These are phyloP conservation scores for Dactylellina cionopaga DNA, from an alignment of 2,329 filamentous ascomycete species.

Conservation along the genomic window DNA sequence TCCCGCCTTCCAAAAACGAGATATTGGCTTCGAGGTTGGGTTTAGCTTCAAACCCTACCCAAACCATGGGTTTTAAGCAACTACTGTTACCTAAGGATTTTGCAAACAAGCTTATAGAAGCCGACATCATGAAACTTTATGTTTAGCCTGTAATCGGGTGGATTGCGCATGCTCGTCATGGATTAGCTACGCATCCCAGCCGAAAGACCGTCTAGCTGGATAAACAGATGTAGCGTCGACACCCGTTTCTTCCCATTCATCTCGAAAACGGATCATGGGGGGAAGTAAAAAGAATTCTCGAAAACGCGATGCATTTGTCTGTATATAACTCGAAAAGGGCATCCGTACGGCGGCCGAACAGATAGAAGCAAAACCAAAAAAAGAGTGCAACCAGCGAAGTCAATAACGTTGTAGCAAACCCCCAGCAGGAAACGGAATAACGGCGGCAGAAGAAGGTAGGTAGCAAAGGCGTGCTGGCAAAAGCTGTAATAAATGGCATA, in stretches of 20 bases:
- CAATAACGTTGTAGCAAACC: conserved; percentile 17
- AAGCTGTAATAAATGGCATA: conserved; percentile 20
- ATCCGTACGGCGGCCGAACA: not conserved
- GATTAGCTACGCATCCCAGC: too few species aligned
- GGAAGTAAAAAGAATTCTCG: conserved; percentile 3
- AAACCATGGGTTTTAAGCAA: too few species aligned
- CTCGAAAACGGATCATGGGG: not conserved
- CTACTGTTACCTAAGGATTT: too few species aligned
- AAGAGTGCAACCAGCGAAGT: conserved; percentile 26
- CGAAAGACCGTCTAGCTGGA: too few species aligned
- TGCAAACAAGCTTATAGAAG: too few species aligned
- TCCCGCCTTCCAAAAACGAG: too few species aligned
- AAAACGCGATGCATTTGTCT: conserved; percentile 28
- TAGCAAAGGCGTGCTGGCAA: conserved; percentile 10
- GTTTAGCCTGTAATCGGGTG: conserved; percentile 28
- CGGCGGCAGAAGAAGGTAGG: conserved; percentile 3
- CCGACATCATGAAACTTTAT: conserved; percentile 26
- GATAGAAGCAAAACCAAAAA: conserved; percentile 15
- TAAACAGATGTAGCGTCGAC: too few species aligned
- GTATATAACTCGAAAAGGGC: conserved; percentile 13
- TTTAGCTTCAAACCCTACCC: too few species aligned
- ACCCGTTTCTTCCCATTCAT: not conserved
- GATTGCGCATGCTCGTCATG: not conserved
- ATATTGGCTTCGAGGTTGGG: too few species aligned
- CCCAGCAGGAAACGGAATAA: conserved; percentile 9